Evolutionary conservation across 805 yeast species (phyloP), one percentile per base, ranked within the genome.

Genomic region (Candida adriatica): DNA sequence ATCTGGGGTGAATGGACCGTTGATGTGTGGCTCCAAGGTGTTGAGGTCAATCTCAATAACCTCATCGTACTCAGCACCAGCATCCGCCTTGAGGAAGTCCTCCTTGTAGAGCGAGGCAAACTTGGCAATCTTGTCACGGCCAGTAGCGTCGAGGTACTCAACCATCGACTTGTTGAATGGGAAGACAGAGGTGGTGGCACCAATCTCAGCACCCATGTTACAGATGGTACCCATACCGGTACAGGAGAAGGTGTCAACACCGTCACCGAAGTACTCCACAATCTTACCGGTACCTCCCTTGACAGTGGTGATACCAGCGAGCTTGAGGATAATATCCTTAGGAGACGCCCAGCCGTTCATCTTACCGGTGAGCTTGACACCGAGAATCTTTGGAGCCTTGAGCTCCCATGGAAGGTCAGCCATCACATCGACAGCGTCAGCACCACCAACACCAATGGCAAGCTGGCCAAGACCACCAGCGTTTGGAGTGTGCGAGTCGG

Each of bases 151-250:
- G 60, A 90, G 74, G 69, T 88, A 90, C 46, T 80, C 82, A 59
- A 66, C 75, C 84, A 84, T 88, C 45, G 90, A 80, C 55, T 78
- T 74, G 71, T 85, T 87, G 84, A 73, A 90, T 42, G 98, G 98
- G 86, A 92, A 92, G 35, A 85, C 76, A 16, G 97, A 90, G 26
- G 98, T 92, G 24, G 98, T 92, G 26, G 98, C 98, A 62, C 98
- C 98, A 38, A 92, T 87, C 66, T 92, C 98, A 34, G 98, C 98
- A 59, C 98, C 98, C 98, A 92, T 92, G 64, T 92, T 92, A 73
- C 97, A 90, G 59, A 92, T 90, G 39, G 98, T 92, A 40, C 95
- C 98, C 98, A 92, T 92, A 68, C 98, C 98, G 21, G 98, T 92
- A 68, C 95, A 86, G 16, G 94, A 80, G 52, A 92, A 73, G 34